Conservation (phyloP, 1,284 basidiomycete species). For the Entoloma clypeatum region DNA sequence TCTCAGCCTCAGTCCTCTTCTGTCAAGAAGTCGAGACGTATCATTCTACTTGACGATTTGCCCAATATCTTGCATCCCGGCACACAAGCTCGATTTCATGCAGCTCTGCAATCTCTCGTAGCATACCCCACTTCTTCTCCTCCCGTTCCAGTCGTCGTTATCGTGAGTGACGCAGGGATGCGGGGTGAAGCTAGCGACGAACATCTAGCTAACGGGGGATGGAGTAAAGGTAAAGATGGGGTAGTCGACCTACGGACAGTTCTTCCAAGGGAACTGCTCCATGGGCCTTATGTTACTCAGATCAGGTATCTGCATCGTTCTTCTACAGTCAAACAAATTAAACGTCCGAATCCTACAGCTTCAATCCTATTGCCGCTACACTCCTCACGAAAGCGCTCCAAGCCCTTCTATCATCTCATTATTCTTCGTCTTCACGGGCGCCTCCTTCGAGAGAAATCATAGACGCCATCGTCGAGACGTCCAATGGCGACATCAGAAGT, state of each 20-base stretch:
- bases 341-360: constrained; percentile 43
- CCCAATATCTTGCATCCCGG: constrained; percentile 82
- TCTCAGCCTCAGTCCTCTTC: constrained; percentile 15
- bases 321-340: not conserved
- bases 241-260: constrained; percentile 69
- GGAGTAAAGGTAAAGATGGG: constrained; percentile 43
- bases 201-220: constrained; percentile 38
- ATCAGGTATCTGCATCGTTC: constrained; percentile 54
- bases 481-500: constrained; percentile 88
- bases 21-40: constrained; percentile 26
- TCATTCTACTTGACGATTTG: constrained; percentile 89
- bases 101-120: constrained; percentile 59
- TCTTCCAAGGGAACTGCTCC: constrained; percentile 56
- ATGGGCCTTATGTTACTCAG: constrained; percentile 65
- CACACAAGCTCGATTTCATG: constrained; percentile 77
- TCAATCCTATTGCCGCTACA: constrained; percentile 89
- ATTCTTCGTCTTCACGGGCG: constrained; percentile 26
- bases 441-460: constrained; percentile 61
- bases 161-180: constrained; percentile 81
- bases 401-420: constrained; percentile 52
- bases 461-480: constrained; percentile 72
- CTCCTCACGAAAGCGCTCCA: constrained; percentile 80
- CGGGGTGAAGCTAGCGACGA: constrained; percentile 67
- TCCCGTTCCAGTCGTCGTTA: constrained; percentile 71
- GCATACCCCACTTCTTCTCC: constrained; percentile 30